A percentile compares a stretch with the other conserved stretches of the same genome.
Evolutionary conservation across 257 asterid genomes (phyloP).

Genomic region (Mitragyna speciosa): DNA sequence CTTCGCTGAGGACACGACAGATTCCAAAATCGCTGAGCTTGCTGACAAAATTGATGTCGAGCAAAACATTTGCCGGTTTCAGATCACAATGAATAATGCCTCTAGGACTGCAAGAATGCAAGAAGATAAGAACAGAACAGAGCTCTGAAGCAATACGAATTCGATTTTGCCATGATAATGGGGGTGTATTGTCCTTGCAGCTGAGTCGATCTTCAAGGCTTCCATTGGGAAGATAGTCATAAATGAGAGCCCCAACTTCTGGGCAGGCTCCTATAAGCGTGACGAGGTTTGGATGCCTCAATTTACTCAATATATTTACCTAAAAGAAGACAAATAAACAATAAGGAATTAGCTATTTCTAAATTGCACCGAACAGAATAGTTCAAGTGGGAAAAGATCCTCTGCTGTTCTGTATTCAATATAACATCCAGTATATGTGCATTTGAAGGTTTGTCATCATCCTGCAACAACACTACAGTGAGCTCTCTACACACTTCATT

Average conservation of each 20-base stretch:
- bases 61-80: constrained; percentile 78
- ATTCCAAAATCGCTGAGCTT: constrained; percentile 89
- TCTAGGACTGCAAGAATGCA: constrained; percentile 67
- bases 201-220: constrained; percentile 90
- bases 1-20: constrained; percentile 47
- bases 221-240: constrained; percentile 86
- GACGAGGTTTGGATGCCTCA: constrained; percentile 90
- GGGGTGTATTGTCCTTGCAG: constrained; percentile 81
- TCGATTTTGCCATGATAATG: constrained; percentile 84
- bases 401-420: not conserved
- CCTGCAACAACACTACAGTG: not conserved
- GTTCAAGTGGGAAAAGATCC: not conserved
- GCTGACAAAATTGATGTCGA: constrained; percentile 66
- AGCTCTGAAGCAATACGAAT: constrained; percentile 82
- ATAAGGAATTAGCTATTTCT: not conserved
- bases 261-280: constrained; percentile 91
- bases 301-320: constrained; percentile 77
- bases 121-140: constrained; percentile 79
- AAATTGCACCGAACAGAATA: not conserved
- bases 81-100: constrained; percentile 79
- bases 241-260: constrained; percentile 70
- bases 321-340: constrained; percentile 22
- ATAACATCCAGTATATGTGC: not conserved
- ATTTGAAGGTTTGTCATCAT: not conserved
- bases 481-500: not conserved